Evolutionary conservation across 331 rosid species (phyloP).

Genomic region (Telfairia occidentalis): DNA sequence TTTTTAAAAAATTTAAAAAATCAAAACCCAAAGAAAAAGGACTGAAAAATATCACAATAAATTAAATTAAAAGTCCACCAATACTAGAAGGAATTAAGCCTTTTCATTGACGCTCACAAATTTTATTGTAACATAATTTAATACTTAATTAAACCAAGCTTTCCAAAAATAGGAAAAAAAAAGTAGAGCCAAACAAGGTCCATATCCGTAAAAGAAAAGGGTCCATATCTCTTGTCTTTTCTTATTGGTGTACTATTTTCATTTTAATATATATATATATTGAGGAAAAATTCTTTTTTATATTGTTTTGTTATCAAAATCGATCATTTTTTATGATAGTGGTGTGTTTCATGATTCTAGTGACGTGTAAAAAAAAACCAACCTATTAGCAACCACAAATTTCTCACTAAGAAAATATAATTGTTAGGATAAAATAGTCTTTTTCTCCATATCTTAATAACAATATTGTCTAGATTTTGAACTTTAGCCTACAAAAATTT

Average conservation of each 20-base stretch:
- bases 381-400: not conserved
- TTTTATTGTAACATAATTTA: not conserved
- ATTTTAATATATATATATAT: too few relatives aligned
- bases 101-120: slow-evolving; percentile 4
- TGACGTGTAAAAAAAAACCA: not conserved
- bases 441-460: too few relatives aligned
- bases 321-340: too few relatives aligned
- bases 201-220: too few relatives aligned
- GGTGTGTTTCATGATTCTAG: not conserved
- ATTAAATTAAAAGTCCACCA: not conserved
- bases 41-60: slow-evolving; percentile 3
- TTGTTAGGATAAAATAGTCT: too few relatives aligned
- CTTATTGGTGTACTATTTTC: not conserved
- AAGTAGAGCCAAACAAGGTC: not conserved
- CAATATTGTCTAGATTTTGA: too few relatives aligned
- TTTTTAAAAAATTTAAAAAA: not conserved
- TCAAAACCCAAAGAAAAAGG: slow-evolving; percentile 3
- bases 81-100: slow-evolving; percentile 22
- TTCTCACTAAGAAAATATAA: not conserved
- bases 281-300: too few relatives aligned
- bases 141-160: not conserved
- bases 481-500: too few relatives aligned
- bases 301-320: too few relatives aligned
- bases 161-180: not conserved
- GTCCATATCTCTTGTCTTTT: not conserved